These are phyloP conservation scores for Glycyrrhiza uralensis DNA, from an alignment of 306 rosid genomes.

Conservation along the genomic window DNA sequence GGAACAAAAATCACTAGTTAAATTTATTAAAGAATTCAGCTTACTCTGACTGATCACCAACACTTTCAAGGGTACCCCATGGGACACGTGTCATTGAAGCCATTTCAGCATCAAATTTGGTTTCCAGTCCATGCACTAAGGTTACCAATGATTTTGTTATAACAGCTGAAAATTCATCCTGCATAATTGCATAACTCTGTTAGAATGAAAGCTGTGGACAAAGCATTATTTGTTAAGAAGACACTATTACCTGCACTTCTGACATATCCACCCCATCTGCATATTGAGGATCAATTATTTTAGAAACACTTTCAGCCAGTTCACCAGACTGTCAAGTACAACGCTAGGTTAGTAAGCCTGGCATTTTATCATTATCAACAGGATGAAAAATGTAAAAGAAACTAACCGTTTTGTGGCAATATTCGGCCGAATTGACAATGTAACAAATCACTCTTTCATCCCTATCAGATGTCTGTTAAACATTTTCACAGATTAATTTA, in stretches of 20 bases:
- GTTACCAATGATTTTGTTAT: constrained; percentile 93
- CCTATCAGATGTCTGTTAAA: constrained; percentile 89
- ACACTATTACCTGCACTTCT: constrained; percentile 82
- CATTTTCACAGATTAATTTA: constrained; percentile 28
- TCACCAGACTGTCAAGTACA: constrained; percentile 78
- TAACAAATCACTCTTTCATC: constrained; percentile 96
- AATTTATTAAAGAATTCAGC: constrained; percentile 28
- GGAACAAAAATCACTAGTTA: not conserved
- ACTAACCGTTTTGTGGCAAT: constrained; percentile 82
- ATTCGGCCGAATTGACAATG: constrained; percentile 96
- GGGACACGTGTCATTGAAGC: constrained; percentile 94
- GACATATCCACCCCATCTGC: constrained; percentile 87
- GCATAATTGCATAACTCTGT: constrained; percentile 29
- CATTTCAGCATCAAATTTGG: constrained; percentile 96
- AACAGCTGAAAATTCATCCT: constrained; percentile 96
- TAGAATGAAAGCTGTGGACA: constrained; percentile 26
- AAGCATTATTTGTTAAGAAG: not conserved
- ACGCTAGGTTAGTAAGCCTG: constrained; percentile 27
- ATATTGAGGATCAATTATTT: constrained; percentile 77
- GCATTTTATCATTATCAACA: constrained; percentile 16
- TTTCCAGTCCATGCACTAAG: constrained; percentile 89
- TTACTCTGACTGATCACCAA: constrained; percentile 98
- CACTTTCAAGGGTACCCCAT: constrained; percentile 93
- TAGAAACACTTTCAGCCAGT: constrained; percentile 89
- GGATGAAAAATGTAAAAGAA: constrained; percentile 36